These are phyloP conservation scores for Monosporozyma aerobia DNA, from an alignment of 805 yeast species.

Conservation along the genomic window DNA sequence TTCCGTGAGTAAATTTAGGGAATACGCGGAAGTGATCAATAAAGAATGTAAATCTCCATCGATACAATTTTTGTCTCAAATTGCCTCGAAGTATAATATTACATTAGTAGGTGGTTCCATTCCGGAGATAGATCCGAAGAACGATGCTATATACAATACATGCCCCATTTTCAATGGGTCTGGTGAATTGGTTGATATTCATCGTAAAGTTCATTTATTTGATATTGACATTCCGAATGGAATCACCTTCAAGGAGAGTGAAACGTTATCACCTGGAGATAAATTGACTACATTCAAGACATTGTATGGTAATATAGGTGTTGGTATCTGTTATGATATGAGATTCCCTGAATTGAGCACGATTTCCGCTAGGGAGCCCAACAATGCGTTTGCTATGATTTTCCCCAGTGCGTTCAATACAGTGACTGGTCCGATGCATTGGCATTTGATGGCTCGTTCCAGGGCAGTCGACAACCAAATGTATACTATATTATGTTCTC, in stretches of 20 bases:
- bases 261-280: conserved; percentile 65
- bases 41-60: conserved; percentile 43
- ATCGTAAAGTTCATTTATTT: conserved; percentile 83
- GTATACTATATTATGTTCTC: conserved; percentile 73
- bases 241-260: conserved; percentile 78
- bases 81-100: conserved; percentile 59
- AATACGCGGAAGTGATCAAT: conserved; percentile 78
- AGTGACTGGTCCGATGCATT: conserved; percentile 74
- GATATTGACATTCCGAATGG: conserved; percentile 90
- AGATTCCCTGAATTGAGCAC: conserved; percentile 73
- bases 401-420: conserved; percentile 83
- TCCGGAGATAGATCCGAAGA: conserved; percentile 62
- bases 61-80: conserved; percentile 46
- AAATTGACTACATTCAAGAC: conserved; percentile 56
- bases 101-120: conserved; percentile 84
- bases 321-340: conserved; percentile 79
- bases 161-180: conserved; percentile 58
- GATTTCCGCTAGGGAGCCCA: conserved; percentile 45
- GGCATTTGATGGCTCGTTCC: conserved; percentile 67
- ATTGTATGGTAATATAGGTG: conserved; percentile 42
- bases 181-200: conserved; percentile 79
- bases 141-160: conserved; percentile 58
- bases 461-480: conserved; percentile 70
- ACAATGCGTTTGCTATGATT: conserved; percentile 63
- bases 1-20: conserved; percentile 73